These are phyloP conservation scores for Saussurea involucrata DNA, from an alignment of 129 eudicot genomes.

Conservation along the genomic window DNA sequence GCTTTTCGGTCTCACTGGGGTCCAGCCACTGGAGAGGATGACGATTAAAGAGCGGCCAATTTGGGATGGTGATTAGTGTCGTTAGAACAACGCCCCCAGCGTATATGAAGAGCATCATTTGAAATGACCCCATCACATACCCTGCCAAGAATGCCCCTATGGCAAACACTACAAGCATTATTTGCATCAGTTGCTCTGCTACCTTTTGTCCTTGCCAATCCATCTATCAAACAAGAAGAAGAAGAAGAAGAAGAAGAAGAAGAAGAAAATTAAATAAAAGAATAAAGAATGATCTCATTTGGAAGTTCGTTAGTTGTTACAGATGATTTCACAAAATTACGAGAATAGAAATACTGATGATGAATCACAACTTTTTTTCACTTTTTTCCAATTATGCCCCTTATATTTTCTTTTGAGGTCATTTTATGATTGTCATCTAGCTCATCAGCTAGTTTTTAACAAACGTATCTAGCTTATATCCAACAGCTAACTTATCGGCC, in stretches of 20 bases:
- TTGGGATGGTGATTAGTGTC: constrained; percentile 18
- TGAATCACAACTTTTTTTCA: neutral
- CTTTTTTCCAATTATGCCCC: neutral
- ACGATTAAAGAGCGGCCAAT: constrained; percentile 24
- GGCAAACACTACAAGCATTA: constrained; percentile 23
- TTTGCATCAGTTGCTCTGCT: constrained; percentile 34
- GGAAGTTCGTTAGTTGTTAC: neutral
- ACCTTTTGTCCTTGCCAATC: constrained; percentile 43
- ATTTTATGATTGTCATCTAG: neutral
- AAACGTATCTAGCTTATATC: neutral
- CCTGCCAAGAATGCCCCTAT: constrained; percentile 26
- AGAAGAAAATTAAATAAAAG: neutral
- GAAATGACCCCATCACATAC: constrained; percentile 28
- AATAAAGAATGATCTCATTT: neutral
- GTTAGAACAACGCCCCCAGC: constrained; percentile 30
- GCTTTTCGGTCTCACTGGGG: constrained; percentile 19
- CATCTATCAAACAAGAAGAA: constrained; percentile 15
- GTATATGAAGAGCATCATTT: constrained; percentile 25
- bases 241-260: neutral
- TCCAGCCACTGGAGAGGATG: constrained; percentile 25
- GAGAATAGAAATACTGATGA: neutral
- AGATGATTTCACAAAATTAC: neutral
- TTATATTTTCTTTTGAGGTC: neutral
- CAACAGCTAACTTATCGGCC: neutral
- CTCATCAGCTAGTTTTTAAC: neutral